Evolutionary conservation across 2,329 filamentous ascomycete genomes (phyloP).

Genomic region (Exophiala xenobiotica): DNA sequence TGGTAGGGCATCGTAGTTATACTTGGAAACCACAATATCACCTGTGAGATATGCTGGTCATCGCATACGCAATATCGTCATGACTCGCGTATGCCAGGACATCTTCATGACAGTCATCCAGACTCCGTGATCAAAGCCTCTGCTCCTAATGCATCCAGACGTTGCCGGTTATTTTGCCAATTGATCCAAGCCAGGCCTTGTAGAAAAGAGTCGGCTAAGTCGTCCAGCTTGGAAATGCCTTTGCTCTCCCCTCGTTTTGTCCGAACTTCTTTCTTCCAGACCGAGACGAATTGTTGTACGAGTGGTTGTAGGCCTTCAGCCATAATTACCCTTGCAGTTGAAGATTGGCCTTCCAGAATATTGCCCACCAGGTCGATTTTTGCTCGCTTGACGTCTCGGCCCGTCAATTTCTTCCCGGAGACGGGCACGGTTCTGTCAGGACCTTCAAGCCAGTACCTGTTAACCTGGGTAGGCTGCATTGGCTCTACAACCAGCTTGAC

Average conservation of each 20-base stretch:
- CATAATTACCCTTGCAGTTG: constrained; percentile 8
- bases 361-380: constrained; percentile 55
- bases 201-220: constrained; percentile 75
- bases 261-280: constrained; percentile 12
- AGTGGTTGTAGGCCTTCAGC: constrained; percentile 4
- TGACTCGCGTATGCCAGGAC: neutral
- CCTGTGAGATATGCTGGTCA: neutral
- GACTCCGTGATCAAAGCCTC: constrained; percentile 17
- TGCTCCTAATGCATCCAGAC: constrained; percentile 13
- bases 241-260: neutral
- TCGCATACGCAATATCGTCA: constrained; percentile 6
- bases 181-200: constrained; percentile 75
- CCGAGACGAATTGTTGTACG: constrained; percentile 14
- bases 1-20: too few species aligned
- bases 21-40: neutral
- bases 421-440: constrained; percentile 14
- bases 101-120: constrained; percentile 6
- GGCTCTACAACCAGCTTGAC: constrained; percentile 50
- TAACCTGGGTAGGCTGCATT: constrained; percentile 56
- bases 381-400: constrained; percentile 43
- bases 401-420: constrained; percentile 26
- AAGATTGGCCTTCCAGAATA: constrained; percentile 9
- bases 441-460: constrained; percentile 53
- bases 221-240: constrained; percentile 66
- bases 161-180: constrained; percentile 57